These are phyloP conservation scores for Leccinum solheimii DNA, from an alignment of 1,284 basidiomycete genomes.

Conservation along the genomic window DNA sequence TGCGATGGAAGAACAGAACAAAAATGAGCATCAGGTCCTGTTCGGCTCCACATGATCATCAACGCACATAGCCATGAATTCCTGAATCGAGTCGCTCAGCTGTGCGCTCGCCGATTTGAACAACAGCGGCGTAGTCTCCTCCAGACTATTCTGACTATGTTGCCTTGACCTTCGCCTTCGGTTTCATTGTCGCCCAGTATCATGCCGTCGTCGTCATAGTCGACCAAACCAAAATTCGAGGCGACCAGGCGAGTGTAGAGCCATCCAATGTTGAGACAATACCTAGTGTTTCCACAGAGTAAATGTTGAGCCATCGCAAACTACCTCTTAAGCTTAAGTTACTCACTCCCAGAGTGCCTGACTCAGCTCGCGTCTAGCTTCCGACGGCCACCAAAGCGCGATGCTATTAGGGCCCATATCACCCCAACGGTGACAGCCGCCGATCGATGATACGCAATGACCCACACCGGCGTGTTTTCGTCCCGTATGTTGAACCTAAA, in stretches of 20 bases:
- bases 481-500: conserved; percentile 81
- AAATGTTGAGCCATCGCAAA: neutral
- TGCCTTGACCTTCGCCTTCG: neutral
- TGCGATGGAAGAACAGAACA: conserved; percentile 34
- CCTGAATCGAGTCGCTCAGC: conserved; percentile 66
- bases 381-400: conserved; percentile 95
- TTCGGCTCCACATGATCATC: neutral
- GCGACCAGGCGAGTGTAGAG: conserved; percentile 79
- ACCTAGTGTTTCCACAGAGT: conserved; percentile 43
- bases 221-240: conserved; percentile 67
- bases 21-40: neutral
- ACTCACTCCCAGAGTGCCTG: conserved; percentile 83
- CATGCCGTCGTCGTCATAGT: conserved; percentile 32
- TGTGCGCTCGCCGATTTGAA: conserved; percentile 39
- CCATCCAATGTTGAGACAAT: conserved; percentile 82
- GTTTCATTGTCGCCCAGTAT: conserved; percentile 23
- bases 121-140: conserved; percentile 42
- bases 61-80: conserved; percentile 88
- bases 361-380: conserved; percentile 85
- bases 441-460: conserved; percentile 78
- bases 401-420: conserved; percentile 86
- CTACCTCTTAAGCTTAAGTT: neutral
- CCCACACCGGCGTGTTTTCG: conserved; percentile 64
- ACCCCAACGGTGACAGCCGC: conserved; percentile 86
- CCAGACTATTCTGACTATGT: neutral